phyloP scores from a whole-genome alignment of 192 early-diverging fungal species.

The Backusella liffmaniae region DNA sequence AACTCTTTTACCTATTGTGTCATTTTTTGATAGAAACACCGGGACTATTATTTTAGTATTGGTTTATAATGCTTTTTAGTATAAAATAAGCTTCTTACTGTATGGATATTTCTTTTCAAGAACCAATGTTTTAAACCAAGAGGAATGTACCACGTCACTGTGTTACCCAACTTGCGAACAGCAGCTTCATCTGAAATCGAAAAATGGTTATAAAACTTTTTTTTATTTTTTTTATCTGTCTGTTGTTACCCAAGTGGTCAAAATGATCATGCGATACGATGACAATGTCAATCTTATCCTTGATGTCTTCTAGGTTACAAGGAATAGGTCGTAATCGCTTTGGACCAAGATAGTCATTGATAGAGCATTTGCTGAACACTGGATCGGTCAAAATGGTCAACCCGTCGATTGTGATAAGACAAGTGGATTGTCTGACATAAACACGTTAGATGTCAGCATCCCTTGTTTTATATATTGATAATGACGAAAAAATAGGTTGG shows the following conservation, averaged over 20 bases:
- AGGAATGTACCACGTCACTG: slow-evolving; percentile 56
- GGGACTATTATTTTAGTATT: not conserved
- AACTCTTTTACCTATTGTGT: slow-evolving; percentile 43
- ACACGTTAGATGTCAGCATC: not conserved
- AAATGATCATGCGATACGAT: slow-evolving; percentile 57
- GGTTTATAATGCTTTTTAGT: not conserved
- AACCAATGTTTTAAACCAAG: slow-evolving; percentile 52
- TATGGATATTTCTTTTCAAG: slow-evolving; percentile 40
- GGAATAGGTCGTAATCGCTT: slow-evolving; percentile 51
- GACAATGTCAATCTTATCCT: slow-evolving; percentile 49
- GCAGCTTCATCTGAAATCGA: slow-evolving; percentile 41
- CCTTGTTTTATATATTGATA: not conserved
- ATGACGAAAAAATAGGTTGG: too few species aligned
- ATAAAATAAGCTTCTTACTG: slow-evolving; percentile 27
- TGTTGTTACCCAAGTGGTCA: slow-evolving; percentile 44
- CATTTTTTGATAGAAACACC: not conserved
- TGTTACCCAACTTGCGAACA: slow-evolving; percentile 47
- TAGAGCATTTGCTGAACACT: slow-evolving; percentile 22
- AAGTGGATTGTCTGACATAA: slow-evolving; percentile 50
- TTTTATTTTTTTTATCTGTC: not conserved
- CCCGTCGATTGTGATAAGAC: slow-evolving; percentile 57
- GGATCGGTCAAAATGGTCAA: slow-evolving; percentile 52
- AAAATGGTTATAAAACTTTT: not conserved
- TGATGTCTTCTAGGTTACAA: slow-evolving; percentile 44
- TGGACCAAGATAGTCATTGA: slow-evolving; percentile 41